Evolutionary conservation across 2,329 filamentous ascomycete genomes (phyloP).

Genomic region (Neonectria hederae): DNA sequence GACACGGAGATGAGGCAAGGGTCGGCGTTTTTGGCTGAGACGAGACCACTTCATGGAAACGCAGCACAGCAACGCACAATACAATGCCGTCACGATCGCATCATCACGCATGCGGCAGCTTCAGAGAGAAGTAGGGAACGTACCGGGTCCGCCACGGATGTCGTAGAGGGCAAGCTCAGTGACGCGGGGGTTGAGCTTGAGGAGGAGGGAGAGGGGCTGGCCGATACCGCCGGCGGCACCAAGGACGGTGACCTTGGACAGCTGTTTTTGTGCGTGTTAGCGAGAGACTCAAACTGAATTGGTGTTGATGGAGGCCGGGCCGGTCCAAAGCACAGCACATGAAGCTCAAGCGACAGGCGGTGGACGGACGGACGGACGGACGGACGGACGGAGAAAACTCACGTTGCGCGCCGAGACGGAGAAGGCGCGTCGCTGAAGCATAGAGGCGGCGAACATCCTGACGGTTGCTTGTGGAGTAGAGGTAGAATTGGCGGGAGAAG

Average conservation of each 20-base stretch:
- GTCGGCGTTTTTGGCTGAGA: constrained; percentile 4
- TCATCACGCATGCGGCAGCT: not conserved
- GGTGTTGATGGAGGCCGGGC: constrained; percentile 7
- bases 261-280: constrained; percentile 59
- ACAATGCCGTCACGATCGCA: constrained; percentile 18
- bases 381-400: constrained; percentile 47
- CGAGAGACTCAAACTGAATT: constrained; percentile 27
- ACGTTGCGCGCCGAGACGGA: constrained; percentile 82
- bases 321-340: not conserved
- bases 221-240: constrained; percentile 98
- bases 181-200: constrained; percentile 98
- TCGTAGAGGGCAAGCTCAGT: constrained; percentile 96
- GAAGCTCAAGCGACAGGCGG: constrained; percentile 3
- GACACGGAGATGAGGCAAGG: not conserved
- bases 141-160: constrained; percentile 93
- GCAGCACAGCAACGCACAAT: not conserved
- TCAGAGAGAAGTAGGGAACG: constrained; percentile 47
- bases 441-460: constrained; percentile 78
- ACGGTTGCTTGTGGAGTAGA: constrained; percentile 36
- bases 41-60: not conserved
- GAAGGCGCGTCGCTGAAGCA: constrained; percentile 81
- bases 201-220: constrained; percentile 94
- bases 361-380: constrained; percentile 15
- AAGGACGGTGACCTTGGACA: constrained; percentile 97
- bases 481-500: constrained; percentile 30